phyloP scores from a whole-genome alignment of 2,329 filamentous ascomycete species.

The Ophiostoma perfectum region DNA sequence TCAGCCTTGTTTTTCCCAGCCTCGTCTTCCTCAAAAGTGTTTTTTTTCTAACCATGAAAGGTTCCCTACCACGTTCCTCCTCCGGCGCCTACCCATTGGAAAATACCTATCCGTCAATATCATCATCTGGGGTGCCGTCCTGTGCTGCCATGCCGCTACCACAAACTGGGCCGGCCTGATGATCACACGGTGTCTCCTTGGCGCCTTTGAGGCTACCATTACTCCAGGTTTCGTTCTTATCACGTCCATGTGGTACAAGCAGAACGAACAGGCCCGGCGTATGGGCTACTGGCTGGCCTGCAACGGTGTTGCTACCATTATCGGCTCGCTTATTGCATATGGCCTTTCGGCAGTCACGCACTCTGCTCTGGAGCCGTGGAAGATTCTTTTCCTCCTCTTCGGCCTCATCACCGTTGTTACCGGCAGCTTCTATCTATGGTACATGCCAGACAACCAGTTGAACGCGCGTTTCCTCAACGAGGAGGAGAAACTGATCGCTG shows the following conservation, averaged over 20 bases:
- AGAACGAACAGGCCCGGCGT: constrained; percentile 46
- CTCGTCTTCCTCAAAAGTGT: too few relatives aligned
- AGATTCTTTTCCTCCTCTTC: constrained; percentile 56
- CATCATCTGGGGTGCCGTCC: too few relatives aligned
- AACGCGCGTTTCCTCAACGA: constrained; percentile 46
- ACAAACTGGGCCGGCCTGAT: too few relatives aligned
- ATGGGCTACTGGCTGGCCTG: neutral
- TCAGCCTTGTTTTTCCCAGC: neutral
- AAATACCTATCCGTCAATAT: too few relatives aligned
- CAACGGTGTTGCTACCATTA: neutral
- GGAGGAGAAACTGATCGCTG: constrained; percentile 51
- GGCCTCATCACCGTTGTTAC: constrained; percentile 47
- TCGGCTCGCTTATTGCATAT: neutral
- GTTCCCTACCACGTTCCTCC: too few relatives aligned
- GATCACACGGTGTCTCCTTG: constrained; percentile 40
- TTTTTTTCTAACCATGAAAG: neutral
- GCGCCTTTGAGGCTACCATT: constrained; percentile 55
- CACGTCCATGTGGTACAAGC: constrained; percentile 60
- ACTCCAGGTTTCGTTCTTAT: constrained; percentile 53
- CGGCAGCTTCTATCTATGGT: constrained; percentile 45
- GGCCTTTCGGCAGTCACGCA: neutral
- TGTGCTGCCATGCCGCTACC: too few relatives aligned
- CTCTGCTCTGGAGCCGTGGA: neutral
- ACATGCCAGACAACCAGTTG: constrained; percentile 42
- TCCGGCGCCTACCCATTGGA: too few relatives aligned